Evolutionary conservation across 768 basidiomycete species (phyloP), one percentile per base, ranked within the genome.

Genomic region (Calocybe gangraenosa): DNA sequence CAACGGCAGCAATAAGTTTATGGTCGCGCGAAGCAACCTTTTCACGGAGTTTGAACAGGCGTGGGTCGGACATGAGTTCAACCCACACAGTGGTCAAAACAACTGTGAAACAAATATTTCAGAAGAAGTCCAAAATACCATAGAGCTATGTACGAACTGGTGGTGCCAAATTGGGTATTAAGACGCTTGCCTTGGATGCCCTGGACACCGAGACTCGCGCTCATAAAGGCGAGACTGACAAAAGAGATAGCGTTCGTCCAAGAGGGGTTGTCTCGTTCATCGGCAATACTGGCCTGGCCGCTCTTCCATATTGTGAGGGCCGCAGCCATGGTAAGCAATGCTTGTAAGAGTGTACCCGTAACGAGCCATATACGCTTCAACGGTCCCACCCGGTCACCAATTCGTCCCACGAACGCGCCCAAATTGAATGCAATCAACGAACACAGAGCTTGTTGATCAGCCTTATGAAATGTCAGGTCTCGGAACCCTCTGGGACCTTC

Each of bases 11-110:
- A 33, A 48, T 11, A 8, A 48, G 28, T 15, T 42, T 52, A 36
- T 52, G 51, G 21, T 52, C 51, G 37, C 47, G 47, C 28, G 51
- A 35, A 40, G 43, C 80, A 2, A 86, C 73, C 40, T 65, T 65
- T 40, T 74, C 67, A 32, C 72, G 71, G 37, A 77, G 45, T 19
- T 71, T 56, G 71, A 92, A 85, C 17, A 94, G 76, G 37, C 77
- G 65, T 0, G 90, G 90, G 61, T 91, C 88, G 40, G 82, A 82
- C 74, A 87, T 75, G 38, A 93, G 77, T 55, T 93, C 91, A 53
- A 90, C 88, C 89, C 89, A 93, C 46, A 91, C 77, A 14, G 87
- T 88, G 13, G 91, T 93, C 8, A 93, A 71, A 35, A 92, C 87
- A 51, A 91, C 87, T 81, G 60, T 17, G 7, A 35, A 32, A 3